A percentile compares a stretch with the other conserved stretches of the same genome.
Conservation (phyloP, 768 basidiomycete genomes). For the Leccinum rimulosum region DNA sequence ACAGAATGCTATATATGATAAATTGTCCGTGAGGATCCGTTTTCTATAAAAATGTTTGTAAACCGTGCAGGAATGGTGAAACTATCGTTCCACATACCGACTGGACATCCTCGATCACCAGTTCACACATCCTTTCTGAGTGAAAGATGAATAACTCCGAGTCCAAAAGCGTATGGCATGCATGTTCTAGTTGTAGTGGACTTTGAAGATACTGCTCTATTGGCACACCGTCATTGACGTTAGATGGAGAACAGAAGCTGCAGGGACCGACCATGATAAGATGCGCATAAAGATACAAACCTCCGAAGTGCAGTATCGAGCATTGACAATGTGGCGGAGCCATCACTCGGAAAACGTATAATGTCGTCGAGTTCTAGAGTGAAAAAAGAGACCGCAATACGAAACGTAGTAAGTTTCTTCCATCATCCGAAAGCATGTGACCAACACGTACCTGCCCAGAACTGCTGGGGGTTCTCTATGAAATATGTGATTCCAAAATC, state of each 20-base stretch:
- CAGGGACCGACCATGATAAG: slow-evolving; percentile 73
- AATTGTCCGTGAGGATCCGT: slow-evolving; percentile 84
- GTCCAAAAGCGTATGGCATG: slow-evolving; percentile 69
- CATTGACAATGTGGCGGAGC: slow-evolving; percentile 58
- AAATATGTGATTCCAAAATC: slow-evolving; percentile 79
- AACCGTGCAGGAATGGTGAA: slow-evolving; percentile 2
- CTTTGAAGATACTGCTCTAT: slow-evolving; percentile 83
- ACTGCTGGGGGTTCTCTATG: slow-evolving; percentile 81
- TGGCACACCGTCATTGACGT: slow-evolving; percentile 14
- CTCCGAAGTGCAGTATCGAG: slow-evolving; percentile 78
- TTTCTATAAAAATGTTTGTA: slow-evolving; percentile 42
- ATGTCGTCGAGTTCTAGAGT: slow-evolving; percentile 83
- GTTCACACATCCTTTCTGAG: slow-evolving; percentile 87
- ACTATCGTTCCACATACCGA: slow-evolving; percentile 43
- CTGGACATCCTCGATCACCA: slow-evolving; percentile 66
- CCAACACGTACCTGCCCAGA: slow-evolving; percentile 75
- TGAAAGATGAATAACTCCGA: slow-evolving; percentile 90
- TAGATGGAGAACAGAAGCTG: slow-evolving; percentile 1
- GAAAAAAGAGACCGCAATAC: neutral
- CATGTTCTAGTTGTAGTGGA: slow-evolving; percentile 81
- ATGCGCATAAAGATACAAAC: slow-evolving; percentile 75
- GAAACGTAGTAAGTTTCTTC: slow-evolving; percentile 5
- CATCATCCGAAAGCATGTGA: slow-evolving; percentile 5
- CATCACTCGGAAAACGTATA: slow-evolving; percentile 59
- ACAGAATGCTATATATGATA: slow-evolving; percentile 75